Evolutionary conservation across 176 grass and related monocot species (phyloP).

Genomic region (Oryza australiensis): DNA sequence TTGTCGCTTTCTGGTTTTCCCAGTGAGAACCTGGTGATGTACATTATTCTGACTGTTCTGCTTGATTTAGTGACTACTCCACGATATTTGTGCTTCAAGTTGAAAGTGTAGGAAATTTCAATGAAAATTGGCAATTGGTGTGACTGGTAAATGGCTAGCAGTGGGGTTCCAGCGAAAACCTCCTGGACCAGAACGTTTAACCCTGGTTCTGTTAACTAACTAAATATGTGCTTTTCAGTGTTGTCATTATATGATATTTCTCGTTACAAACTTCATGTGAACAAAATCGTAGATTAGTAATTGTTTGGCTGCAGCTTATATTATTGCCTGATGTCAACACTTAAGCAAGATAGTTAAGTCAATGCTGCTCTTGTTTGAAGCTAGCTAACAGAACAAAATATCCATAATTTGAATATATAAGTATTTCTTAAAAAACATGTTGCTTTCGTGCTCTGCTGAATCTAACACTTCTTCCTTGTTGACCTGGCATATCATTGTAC

Average conservation of each 20-base stretch:
- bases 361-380: neutral
- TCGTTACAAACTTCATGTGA: slow-evolving; percentile 6
- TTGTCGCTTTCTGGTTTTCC: slow-evolving; percentile 2
- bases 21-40: neutral
- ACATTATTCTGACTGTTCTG: slow-evolving; percentile 18
- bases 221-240: neutral
- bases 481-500: slow-evolving; percentile 33
- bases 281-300: neutral
- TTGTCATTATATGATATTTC: neutral
- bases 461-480: slow-evolving; percentile 27
- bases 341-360: slow-evolving; percentile 5
- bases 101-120: neutral
- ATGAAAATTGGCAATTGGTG: neutral
- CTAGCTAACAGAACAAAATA: neutral
- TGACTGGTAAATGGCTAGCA: neutral
- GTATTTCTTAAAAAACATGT: slow-evolving; percentile 19
- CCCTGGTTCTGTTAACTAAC: neutral
- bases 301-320: neutral
- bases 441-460: slow-evolving; percentile 12
- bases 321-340: slow-evolving; percentile 6
- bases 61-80: neutral
- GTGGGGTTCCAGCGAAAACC: neutral
- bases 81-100: neutral
- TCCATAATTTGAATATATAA: slow-evolving; percentile 15
- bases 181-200: neutral